Evolutionary conservation across 768 basidiomycete genomes (phyloP).

Genomic region (Pleurotus sapidus): DNA sequence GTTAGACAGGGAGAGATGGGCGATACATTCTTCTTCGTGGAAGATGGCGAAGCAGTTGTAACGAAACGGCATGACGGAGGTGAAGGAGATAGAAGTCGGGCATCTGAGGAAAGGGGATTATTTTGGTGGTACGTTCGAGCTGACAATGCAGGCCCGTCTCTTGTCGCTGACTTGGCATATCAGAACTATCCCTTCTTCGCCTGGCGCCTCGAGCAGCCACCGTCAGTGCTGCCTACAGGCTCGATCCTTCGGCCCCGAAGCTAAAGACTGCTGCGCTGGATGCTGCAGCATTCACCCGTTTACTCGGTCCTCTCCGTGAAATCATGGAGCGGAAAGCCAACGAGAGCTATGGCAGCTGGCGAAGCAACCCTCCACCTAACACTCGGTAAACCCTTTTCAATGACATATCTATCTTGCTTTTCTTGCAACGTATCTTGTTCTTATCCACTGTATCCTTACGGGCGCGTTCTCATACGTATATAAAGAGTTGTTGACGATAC

Average conservation of each 20-base stretch:
- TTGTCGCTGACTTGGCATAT: slow-evolving; percentile 5
- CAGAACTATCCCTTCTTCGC: slow-evolving; percentile 90
- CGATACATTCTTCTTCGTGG: slow-evolving; percentile 96
- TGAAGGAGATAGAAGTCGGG: slow-evolving; percentile 72
- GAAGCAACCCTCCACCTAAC: slow-evolving; percentile 1
- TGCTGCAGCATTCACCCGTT: slow-evolving; percentile 88
- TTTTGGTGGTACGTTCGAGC: slow-evolving; percentile 74
- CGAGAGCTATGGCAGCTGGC: slow-evolving; percentile 52
- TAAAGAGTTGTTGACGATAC: background rate
- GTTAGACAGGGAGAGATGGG: slow-evolving; percentile 94
- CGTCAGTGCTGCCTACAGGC: slow-evolving; percentile 72
- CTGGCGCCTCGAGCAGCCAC: slow-evolving; percentile 94
- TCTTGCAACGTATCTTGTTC: slow-evolving; percentile 19
- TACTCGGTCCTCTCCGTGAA: slow-evolving; percentile 89
- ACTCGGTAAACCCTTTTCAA: slow-evolving; percentile 10
- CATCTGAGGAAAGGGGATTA: slow-evolving; percentile 89
- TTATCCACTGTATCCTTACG: slow-evolving; percentile 15
- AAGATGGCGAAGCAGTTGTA: slow-evolving; percentile 88
- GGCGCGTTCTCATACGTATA: slow-evolving; percentile 4
- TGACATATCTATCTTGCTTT: background rate
- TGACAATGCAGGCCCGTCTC: background rate
- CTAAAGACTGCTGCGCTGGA: slow-evolving; percentile 94
- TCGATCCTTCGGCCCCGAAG: slow-evolving; percentile 49
- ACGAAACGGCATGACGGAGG: slow-evolving; percentile 68
- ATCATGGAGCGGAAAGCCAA: slow-evolving; percentile 92